Evolutionary conservation across 768 basidiomycete species (phyloP).

Genomic region (Harrya chromipes): DNA sequence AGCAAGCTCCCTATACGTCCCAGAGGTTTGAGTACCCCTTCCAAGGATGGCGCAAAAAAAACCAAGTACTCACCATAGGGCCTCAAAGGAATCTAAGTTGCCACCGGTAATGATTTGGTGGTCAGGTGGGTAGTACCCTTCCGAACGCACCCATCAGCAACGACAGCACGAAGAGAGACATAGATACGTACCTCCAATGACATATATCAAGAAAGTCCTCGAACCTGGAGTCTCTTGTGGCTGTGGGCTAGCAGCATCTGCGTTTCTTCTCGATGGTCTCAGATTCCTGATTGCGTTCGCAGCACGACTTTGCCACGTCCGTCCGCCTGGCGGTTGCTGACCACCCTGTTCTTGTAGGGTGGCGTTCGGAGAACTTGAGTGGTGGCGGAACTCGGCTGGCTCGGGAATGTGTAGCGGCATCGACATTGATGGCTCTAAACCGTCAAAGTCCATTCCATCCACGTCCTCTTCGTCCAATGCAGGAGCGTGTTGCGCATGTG

Average conservation of each 20-base stretch:
- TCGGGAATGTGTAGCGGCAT: constrained; percentile 28
- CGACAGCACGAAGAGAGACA: neutral
- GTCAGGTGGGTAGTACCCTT: constrained; percentile 90
- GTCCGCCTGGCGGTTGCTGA: constrained; percentile 29
- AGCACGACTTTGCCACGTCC: constrained; percentile 60
- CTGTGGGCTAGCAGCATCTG: constrained; percentile 20
- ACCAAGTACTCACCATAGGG: constrained; percentile 55
- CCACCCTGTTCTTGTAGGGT: constrained; percentile 13
- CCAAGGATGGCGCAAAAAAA: neutral
- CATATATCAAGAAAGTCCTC: constrained; percentile 85
- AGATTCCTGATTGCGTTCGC: constrained; percentile 60
- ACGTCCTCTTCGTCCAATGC: constrained; percentile 24
- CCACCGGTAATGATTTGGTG: constrained; percentile 86
- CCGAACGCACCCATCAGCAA: constrained; percentile 5
- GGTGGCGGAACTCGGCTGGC: constrained; percentile 20
- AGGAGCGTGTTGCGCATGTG: constrained; percentile 8
- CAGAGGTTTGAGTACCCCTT: neutral
- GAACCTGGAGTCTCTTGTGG: constrained; percentile 22
- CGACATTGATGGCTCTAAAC: constrained; percentile 23
- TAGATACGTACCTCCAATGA: constrained; percentile 64
- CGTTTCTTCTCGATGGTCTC: constrained; percentile 35
- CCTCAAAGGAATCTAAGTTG: constrained; percentile 76
- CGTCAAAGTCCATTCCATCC: constrained; percentile 27
- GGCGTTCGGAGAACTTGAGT: constrained; percentile 9
- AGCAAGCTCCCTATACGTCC: constrained; percentile 61